These are phyloP conservation scores for Hypoxylon perforatum DNA, from an alignment of 495 filamentous ascomycete species.

Conservation along the genomic window DNA sequence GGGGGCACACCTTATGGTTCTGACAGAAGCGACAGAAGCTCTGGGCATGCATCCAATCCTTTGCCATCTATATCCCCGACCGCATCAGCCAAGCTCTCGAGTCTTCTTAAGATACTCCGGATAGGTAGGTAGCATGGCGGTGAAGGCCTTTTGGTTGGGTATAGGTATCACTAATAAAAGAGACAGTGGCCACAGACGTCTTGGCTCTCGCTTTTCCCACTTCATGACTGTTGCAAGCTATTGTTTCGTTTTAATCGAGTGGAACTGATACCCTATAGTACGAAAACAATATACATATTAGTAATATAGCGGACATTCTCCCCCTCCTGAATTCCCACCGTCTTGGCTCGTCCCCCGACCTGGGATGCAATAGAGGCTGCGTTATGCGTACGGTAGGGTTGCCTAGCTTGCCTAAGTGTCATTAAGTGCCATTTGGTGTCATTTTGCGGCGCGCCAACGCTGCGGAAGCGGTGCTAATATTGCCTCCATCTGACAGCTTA, in stretches of 20 bases:
- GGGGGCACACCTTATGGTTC: slow-evolving; percentile 13
- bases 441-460: slow-evolving; percentile 29
- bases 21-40: slow-evolving; percentile 21
- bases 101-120: slow-evolving; percentile 33
- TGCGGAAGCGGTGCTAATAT: slow-evolving; percentile 30
- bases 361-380: slow-evolving; percentile 27
- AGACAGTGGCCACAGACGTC: slow-evolving; percentile 17
- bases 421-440: slow-evolving; percentile 16
- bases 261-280: slow-evolving; percentile 11
- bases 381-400: slow-evolving; percentile 33
- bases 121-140: slow-evolving; percentile 22
- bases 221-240: slow-evolving; percentile 10
- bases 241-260: slow-evolving; percentile 17
- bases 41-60: slow-evolving; percentile 21
- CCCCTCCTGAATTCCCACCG: slow-evolving; percentile 12
- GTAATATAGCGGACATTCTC: slow-evolving; percentile 5
- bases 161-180: slow-evolving; percentile 12
- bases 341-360: slow-evolving; percentile 24
- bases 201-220: slow-evolving; percentile 14
- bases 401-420: slow-evolving; percentile 18
- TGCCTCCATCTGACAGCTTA: slow-evolving; percentile 39
- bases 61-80: slow-evolving; percentile 13
- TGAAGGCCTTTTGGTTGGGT: slow-evolving; percentile 9
- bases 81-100: slow-evolving; percentile 23
- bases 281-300: slow-evolving; percentile 18